phyloP scores from a whole-genome alignment of 805 yeast genomes.

The Barnettozyma vustinii region DNA sequence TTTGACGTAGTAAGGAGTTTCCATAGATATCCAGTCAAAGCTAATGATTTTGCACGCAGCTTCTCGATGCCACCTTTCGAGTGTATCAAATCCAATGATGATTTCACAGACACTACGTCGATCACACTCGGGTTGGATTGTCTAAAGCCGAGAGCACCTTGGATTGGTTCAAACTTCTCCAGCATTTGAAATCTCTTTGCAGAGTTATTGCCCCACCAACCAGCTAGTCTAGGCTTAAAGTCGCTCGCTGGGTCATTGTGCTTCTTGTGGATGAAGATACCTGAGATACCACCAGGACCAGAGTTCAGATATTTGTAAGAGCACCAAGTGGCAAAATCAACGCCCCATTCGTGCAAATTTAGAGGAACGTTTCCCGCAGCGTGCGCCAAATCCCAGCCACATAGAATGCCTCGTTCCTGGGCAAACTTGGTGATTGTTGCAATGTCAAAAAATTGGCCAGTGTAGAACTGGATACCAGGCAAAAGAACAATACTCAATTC shows the following conservation, averaged over 20 bases:
- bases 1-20: slow-evolving; percentile 39
- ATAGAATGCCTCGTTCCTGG: slow-evolving; percentile 45
- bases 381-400: slow-evolving; percentile 96
- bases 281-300: slow-evolving; percentile 94
- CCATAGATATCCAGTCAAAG: slow-evolving; percentile 54
- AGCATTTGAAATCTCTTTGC: slow-evolving; percentile 71
- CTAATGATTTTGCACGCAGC: slow-evolving; percentile 51
- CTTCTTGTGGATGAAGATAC: slow-evolving; percentile 66
- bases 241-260: slow-evolving; percentile 28
- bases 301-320: slow-evolving; percentile 86
- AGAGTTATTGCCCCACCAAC: slow-evolving; percentile 95
- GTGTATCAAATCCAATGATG: slow-evolving; percentile 58
- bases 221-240: slow-evolving; percentile 70
- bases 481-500: slow-evolving; percentile 69
- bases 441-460: slow-evolving; percentile 85
- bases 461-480: slow-evolving; percentile 87
- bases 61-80: slow-evolving; percentile 58
- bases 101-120: slow-evolving; percentile 68
- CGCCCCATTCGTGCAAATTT: slow-evolving; percentile 78
- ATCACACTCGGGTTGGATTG: slow-evolving; percentile 89
- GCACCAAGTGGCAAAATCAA: slow-evolving; percentile 94
- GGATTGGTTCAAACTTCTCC: slow-evolving; percentile 70
- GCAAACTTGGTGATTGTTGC: slow-evolving; percentile 60
- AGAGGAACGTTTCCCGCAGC: slow-evolving; percentile 85
- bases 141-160: slow-evolving; percentile 83